Conservation (phyloP, 176 grass and related monocot species). For the Oryza punctata region DNA sequence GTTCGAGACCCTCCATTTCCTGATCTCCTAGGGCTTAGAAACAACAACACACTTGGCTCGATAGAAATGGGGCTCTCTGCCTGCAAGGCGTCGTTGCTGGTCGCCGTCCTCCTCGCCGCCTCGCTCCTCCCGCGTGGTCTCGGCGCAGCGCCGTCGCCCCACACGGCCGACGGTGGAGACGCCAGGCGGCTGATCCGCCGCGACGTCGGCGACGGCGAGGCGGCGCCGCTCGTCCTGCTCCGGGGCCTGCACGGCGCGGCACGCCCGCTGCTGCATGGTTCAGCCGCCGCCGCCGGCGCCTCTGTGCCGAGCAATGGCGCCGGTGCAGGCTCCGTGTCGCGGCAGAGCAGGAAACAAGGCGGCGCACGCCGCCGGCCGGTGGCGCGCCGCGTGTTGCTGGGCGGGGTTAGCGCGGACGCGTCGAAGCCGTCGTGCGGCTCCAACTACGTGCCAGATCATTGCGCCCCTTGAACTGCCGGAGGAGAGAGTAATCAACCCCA, state of each 20-base stretch:
- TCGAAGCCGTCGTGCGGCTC: neutral
- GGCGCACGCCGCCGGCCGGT: no score
- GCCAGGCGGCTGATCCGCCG: no score
- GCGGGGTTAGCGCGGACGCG: neutral
- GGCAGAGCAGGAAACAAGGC: no score
- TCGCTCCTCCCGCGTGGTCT: neutral
- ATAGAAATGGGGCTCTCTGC: neutral
- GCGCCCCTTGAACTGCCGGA: neutral
- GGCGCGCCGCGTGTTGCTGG: neutral
- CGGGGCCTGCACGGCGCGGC: no score
- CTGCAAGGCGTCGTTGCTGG: neutral
- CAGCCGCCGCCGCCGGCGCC: no score
- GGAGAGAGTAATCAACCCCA: no score
- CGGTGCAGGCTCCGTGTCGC: neutral
- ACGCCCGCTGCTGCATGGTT: no score
- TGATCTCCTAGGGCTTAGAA: neutral
- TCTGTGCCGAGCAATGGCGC: neutral
- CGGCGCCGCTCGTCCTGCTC: neutral
- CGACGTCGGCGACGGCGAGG: no score
- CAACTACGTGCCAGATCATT: neutral
- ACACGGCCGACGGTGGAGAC: no score
- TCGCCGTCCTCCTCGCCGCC: neutral
- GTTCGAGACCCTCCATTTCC: neutral
- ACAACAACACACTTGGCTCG: neutral
- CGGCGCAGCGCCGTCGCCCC: neutral